phyloP scores from a whole-genome alignment of 2,329 filamentous ascomycete genomes.

The Hymenoscyphus albidus region DNA sequence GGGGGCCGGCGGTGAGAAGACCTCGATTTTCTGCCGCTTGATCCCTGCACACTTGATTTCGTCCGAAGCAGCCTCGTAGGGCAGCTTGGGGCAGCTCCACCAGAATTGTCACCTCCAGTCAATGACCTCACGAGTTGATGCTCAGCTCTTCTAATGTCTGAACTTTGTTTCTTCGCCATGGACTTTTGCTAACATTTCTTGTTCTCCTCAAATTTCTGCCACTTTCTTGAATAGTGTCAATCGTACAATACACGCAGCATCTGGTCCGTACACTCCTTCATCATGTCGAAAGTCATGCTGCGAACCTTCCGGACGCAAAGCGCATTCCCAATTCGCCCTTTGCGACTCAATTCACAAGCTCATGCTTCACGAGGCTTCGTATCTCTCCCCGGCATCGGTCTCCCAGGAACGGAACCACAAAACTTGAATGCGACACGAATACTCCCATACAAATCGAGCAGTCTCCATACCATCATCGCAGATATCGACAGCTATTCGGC shows the following conservation, averaged over 20 bases:
- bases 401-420: constrained; percentile 46
- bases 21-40: constrained; percentile 7
- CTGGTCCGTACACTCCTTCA: constrained; percentile 1
- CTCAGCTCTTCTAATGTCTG: neutral
- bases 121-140: constrained; percentile 15
- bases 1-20: constrained; percentile 9
- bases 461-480: constrained; percentile 81
- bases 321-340: constrained; percentile 16
- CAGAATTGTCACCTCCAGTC: neutral
- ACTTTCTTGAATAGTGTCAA: neutral
- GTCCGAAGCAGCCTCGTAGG: too few species aligned
- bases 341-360: constrained; percentile 6
- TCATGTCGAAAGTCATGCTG: constrained; percentile 26
- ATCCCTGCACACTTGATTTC: neutral
- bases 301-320: constrained; percentile 22
- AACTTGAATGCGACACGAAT: constrained; percentile 68
- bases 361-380: constrained; percentile 41
- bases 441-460: constrained; percentile 66
- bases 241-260: neutral
- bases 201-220: neutral
- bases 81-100: neutral
- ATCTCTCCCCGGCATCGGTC: constrained; percentile 32
- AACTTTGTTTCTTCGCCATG: neutral
- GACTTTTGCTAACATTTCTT: neutral
- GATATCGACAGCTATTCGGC: constrained; percentile 78